Conservation (phyloP, 164 flowering plant genomes). For the Houttuynia cordata region DNA sequence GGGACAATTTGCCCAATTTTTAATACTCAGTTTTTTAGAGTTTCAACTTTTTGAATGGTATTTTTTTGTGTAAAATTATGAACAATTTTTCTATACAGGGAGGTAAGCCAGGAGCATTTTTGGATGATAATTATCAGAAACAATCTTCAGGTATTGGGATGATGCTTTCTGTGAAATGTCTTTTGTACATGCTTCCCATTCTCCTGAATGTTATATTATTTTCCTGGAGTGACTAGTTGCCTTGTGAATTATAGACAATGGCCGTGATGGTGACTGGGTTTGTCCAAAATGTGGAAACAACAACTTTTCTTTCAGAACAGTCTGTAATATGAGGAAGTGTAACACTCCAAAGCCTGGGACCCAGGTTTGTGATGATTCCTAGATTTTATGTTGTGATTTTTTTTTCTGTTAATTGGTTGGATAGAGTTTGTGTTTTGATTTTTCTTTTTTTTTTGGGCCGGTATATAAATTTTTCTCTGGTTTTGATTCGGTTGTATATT, state of each 20-base stretch:
- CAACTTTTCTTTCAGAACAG: constrained; percentile 90
- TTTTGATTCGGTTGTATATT: too few relatives aligned
- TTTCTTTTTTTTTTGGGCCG: too few relatives aligned
- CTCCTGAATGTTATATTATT: neutral
- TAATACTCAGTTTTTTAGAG: too few relatives aligned
- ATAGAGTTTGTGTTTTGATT: too few relatives aligned
- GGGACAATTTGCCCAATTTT: neutral
- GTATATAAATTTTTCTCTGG: too few relatives aligned
- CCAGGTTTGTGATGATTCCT: constrained; percentile 44
- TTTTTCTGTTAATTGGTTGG: neutral
- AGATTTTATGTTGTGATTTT: neutral
- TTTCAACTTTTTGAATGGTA: too few relatives aligned
- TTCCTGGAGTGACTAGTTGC: neutral
- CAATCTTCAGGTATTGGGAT: constrained; percentile 27
- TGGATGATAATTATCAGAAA: constrained; percentile 56
- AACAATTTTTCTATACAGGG: constrained; percentile 29
- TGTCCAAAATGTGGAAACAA: constrained; percentile 97
- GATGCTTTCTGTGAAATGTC: neutral
- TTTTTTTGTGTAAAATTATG: neutral
- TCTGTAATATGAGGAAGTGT: constrained; percentile 99
- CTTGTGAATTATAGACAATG: constrained; percentile 28
- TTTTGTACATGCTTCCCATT: neutral
- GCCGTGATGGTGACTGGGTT: constrained; percentile 88
- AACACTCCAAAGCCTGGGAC: constrained; percentile 91
- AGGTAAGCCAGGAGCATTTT: constrained; percentile 66